phyloP scores from a whole-genome alignment of 129 eudicot genomes.

The Lactuca sativa region DNA sequence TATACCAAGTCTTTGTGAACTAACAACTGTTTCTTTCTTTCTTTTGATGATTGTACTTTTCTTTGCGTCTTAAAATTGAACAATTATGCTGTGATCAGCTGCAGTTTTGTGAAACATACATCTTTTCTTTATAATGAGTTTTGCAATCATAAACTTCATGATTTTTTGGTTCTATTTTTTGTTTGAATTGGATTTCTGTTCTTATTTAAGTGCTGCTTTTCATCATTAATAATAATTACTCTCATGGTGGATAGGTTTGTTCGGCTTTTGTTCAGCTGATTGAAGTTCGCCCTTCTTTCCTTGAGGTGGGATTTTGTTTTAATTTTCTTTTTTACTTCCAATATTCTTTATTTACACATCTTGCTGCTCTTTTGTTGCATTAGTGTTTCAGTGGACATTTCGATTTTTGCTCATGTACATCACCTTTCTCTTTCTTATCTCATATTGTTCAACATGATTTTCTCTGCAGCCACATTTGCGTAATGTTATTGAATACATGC shows the following conservation, averaged over 20 bases:
- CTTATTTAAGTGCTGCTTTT: conserved; percentile 8
- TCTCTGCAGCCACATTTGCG: conserved; percentile 77
- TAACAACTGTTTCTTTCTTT: background rate
- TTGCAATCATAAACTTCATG: background rate
- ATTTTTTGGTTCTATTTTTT: background rate
- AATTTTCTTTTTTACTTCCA: background rate
- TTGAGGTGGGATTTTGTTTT: conserved; percentile 61
- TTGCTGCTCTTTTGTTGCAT: conserved; percentile 18
- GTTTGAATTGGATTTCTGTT: conserved; percentile 2
- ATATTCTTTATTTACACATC: conserved; percentile 4
- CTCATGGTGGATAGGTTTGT: conserved; percentile 66
- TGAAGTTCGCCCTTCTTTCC: conserved; percentile 81
- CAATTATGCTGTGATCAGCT: background rate
- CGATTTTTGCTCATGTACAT: background rate
- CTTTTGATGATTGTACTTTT: background rate
- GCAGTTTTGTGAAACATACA: conserved; percentile 12
- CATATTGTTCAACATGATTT: conserved; percentile 26
- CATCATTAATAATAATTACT: conserved; percentile 15
- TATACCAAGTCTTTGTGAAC: background rate
- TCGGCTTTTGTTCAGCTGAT: conserved; percentile 93
- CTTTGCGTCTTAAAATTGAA: background rate
- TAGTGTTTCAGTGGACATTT: conserved; percentile 7
- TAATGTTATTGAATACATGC: conserved; percentile 85
- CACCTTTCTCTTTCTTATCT: conserved; percentile 6
- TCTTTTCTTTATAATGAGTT: background rate